Evolutionary conservation across 2,329 filamentous ascomycete genomes (phyloP).

Genomic region (Penicillium freii): DNA sequence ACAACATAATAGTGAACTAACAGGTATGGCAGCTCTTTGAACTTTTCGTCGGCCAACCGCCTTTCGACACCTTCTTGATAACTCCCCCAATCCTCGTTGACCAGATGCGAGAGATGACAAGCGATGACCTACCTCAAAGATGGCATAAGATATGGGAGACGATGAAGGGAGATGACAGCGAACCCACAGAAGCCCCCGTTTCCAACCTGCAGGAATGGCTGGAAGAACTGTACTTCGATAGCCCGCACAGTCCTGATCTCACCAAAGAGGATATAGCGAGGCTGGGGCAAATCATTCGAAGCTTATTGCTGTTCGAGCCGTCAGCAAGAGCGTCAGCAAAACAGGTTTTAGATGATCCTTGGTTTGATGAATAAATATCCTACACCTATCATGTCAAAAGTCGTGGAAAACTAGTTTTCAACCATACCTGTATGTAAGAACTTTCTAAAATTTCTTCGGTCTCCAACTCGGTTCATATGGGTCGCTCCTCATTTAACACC

Average conservation of each 20-base stretch:
- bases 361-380: conserved; percentile 19
- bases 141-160: conserved; percentile 33
- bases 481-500: background rate
- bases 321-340: conserved; percentile 27
- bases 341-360: conserved; percentile 27
- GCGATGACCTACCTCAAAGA: conserved; percentile 35
- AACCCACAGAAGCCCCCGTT: conserved; percentile 14
- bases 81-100: conserved; percentile 33
- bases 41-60: conserved; percentile 39
- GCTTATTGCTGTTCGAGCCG: conserved; percentile 27
- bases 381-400: background rate
- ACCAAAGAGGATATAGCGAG: conserved; percentile 26
- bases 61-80: conserved; percentile 39
- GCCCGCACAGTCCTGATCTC: conserved; percentile 23
- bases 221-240: conserved; percentile 41
- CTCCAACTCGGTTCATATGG: background rate
- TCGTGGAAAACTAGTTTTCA: background rate
- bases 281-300: conserved; percentile 25
- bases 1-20: rapidly evolving
- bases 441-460: background rate
- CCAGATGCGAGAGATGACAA: conserved; percentile 39
- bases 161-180: conserved; percentile 23
- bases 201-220: conserved; percentile 38
- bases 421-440: background rate
- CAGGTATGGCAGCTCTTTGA: conserved; percentile 36